Evolutionary conservation across 1,139 yeast species (phyloP).

Genomic region (Lodderomyces metapsilosis): DNA sequence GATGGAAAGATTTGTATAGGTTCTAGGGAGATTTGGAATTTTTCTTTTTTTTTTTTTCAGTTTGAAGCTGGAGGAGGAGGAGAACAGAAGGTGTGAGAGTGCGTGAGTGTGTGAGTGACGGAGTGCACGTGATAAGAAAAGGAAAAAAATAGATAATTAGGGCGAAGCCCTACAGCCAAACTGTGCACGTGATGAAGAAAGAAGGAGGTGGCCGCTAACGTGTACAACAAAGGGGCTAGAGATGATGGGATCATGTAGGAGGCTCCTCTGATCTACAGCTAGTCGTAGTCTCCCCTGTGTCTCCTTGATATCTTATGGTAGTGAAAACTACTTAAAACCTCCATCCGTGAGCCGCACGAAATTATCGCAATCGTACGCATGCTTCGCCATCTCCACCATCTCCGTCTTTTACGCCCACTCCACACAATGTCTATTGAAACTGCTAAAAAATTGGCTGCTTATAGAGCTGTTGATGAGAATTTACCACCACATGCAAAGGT

Average conservation of each 20-base stretch:
- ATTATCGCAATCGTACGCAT: background rate
- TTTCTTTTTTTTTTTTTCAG: background rate
- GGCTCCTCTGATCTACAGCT: too few relatives aligned
- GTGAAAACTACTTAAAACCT: too few relatives aligned
- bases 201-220: too few relatives aligned
- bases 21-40: background rate
- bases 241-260: too few relatives aligned
- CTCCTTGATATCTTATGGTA: too few relatives aligned
- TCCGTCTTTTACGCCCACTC: too few relatives aligned
- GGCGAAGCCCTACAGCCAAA: background rate
- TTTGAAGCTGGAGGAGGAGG: too few relatives aligned
- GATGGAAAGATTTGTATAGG: slow-evolving; percentile 1
- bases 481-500: slow-evolving; percentile 68
- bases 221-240: background rate
- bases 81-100: too few relatives aligned
- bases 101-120: too few relatives aligned
- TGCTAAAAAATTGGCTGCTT: slow-evolving; percentile 86
- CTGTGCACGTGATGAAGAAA: background rate
- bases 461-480: slow-evolving; percentile 88
- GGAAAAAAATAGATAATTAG: background rate
- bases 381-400: background rate
- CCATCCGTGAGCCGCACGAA: background rate
- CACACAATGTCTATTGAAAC: slow-evolving; percentile 40
- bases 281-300: background rate
- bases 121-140: too few relatives aligned